These are phyloP conservation scores for Xylaria sp. DNA, from an alignment of 2,329 filamentous ascomycete genomes.

Conservation along the genomic window DNA sequence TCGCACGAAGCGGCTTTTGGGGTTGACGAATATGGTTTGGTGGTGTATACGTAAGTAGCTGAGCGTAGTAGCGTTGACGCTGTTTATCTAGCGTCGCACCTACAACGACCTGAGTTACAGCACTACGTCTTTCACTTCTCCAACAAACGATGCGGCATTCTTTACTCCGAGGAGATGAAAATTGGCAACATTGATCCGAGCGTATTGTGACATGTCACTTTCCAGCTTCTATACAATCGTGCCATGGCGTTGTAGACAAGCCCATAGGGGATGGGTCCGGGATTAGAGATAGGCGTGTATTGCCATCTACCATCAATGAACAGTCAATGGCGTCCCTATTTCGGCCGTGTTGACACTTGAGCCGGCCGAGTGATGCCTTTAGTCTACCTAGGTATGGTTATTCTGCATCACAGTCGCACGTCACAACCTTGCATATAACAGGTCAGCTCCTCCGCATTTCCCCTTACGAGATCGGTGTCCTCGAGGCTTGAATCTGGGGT, in stretches of 20 bases:
- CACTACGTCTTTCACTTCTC: too few species aligned
- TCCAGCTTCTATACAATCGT: background rate
- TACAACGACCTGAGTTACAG: background rate
- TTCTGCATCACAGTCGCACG: constrained; percentile 8
- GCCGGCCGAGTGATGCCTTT: constrained; percentile 17
- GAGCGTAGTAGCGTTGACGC: background rate
- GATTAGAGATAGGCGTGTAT: background rate
- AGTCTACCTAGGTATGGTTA: constrained; percentile 2
- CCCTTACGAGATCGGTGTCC: constrained; percentile 4
- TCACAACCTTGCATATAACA: background rate
- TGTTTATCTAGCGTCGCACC: background rate
- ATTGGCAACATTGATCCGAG: background rate
- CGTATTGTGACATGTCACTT: background rate
- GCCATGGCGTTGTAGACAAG: background rate
- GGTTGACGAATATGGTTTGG: background rate
- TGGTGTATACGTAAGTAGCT: constrained; percentile 12
- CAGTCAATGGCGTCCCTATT: background rate
- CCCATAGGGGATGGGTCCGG: background rate
- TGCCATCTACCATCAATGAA: background rate
- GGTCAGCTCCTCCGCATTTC: constrained; percentile 18
- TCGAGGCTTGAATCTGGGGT: constrained; percentile 2
- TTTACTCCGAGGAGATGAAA: background rate
- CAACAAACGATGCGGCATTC: too few species aligned
- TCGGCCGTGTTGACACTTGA: constrained; percentile 16
- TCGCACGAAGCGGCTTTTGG: background rate